phyloP scores from a whole-genome alignment of 148 eudicot genomes.

The Chenopodium berlandieri region DNA sequence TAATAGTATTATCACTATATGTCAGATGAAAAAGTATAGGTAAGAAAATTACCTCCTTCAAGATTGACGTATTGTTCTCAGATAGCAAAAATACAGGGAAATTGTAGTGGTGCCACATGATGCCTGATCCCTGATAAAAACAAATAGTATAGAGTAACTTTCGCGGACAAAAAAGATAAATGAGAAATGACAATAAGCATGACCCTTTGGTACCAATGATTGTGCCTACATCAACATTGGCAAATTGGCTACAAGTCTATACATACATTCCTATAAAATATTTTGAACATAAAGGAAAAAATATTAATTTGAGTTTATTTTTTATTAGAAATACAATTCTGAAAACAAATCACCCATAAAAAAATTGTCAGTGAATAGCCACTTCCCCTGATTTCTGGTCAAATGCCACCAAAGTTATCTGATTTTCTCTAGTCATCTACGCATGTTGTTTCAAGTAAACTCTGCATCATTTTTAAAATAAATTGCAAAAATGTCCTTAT shows the following conservation, averaged over 20 bases:
- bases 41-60: conserved; percentile 55
- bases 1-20: neutral
- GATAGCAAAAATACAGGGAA: conserved; percentile 84
- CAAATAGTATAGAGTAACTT: neutral
- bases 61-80: conserved; percentile 41
- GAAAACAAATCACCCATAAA: too few relatives aligned
- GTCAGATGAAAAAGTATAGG: neutral
- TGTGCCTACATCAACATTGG: neutral
- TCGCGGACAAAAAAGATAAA: neutral
- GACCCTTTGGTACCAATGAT: neutral
- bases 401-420: too few relatives aligned
- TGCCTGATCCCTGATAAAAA: conserved; percentile 79
- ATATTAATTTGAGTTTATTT: too few relatives aligned
- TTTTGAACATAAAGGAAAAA: too few relatives aligned
- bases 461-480: too few relatives aligned
- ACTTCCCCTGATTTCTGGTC: too few relatives aligned
- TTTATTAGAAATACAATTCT: too few relatives aligned
- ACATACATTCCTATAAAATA: neutral
- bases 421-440: too few relatives aligned
- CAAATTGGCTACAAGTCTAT: too few relatives aligned
- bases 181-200: neutral
- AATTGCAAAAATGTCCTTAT: too few relatives aligned
- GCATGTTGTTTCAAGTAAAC: too few relatives aligned
- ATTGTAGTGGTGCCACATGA: conserved; percentile 65
- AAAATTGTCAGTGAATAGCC: too few relatives aligned